Evolutionary conservation across 148 eudicot genomes (phyloP), one percentile per base, ranked within the genome.

Genomic region (Heliamphora exappendiculata): DNA sequence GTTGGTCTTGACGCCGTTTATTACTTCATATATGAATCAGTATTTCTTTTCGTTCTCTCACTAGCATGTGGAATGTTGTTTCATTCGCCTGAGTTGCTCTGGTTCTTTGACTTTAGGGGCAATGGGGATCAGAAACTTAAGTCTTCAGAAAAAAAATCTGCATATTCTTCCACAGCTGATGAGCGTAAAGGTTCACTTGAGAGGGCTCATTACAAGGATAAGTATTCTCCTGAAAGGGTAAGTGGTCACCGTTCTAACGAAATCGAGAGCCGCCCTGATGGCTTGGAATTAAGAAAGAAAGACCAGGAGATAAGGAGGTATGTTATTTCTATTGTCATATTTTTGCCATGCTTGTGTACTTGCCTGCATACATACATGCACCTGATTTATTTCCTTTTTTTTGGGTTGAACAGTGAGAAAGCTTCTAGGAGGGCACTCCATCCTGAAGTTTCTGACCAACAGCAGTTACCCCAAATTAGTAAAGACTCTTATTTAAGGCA

Each of bases 231-330:
- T 62, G 86, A 81, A 53, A 86, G 84, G 51, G 62, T 81, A 74
- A 71, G 54, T 49, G 72, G 78, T 67, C 59, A 44, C 51, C 81
- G 55, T 9, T 37, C 77, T 50, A 68, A 47, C 22, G 81, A 77
- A 45, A 42, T 45, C 73, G 73, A 12, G 45, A 72, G 65, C 54
- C 82, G n/a, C 5, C 49, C 78, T 77, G 89, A 60, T 58, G 67
- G 60, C 73, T 33, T 45, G 78, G 82, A 84, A 28, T 70, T 78
- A 63, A 85, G 81, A 78, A 83, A 76, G 84, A 76, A 72, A 45
- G 81, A 83, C 36, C 49, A 66, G 74, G 88, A 82, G 70, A 59
- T 68, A 34, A 64, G 58, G 47, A 88, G 96, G 91, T 90, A 82
- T 36, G 67, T 67, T 67, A 34, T 67, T 77, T 70, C 72, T 41